phyloP scores from a whole-genome alignment of 129 eudicot species.

The Escallonia herrerae region DNA sequence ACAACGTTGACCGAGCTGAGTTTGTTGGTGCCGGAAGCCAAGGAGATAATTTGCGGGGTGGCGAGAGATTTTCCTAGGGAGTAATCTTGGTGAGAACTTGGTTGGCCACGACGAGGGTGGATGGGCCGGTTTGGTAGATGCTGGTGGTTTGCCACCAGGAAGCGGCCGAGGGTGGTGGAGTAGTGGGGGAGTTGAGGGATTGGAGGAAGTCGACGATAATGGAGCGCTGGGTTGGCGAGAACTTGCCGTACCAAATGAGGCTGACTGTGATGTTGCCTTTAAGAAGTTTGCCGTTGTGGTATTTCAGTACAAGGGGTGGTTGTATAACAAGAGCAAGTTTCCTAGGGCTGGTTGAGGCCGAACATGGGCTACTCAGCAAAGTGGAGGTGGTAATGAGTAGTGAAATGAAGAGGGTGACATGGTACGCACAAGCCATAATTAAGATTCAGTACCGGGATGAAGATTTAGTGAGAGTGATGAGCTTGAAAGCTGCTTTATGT shows the following conservation, averaged over 20 bases:
- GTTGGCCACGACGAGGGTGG: slow-evolving; percentile 39
- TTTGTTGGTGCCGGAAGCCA: slow-evolving; percentile 36
- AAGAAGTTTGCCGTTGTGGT: slow-evolving; percentile 65
- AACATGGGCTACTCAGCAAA: no score
- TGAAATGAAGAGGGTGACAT: no score
- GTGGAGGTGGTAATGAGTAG: no score
- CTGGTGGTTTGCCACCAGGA: slow-evolving; percentile 77
- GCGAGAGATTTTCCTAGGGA: slow-evolving; percentile 64
- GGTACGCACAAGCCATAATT: no score
- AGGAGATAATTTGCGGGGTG: slow-evolving; percentile 24
- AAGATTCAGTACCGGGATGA: no score
- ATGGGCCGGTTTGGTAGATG: slow-evolving; percentile 37
- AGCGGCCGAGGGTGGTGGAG: slow-evolving; percentile 61
- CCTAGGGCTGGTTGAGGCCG: no score
- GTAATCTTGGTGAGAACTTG: slow-evolving; percentile 39
- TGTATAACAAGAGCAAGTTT: slow-evolving; percentile 25
- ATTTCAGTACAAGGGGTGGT: slow-evolving; percentile 41
- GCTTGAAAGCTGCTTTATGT: no score
- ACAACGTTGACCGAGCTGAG: slow-evolving; percentile 35
- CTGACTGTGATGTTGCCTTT: slow-evolving; percentile 61
- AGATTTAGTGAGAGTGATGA: no score
- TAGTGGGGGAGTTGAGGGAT: slow-evolving; percentile 37
- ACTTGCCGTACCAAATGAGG: slow-evolving; percentile 79
- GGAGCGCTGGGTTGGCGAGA: slow-evolving; percentile 42
- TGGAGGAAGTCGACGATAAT: slow-evolving; percentile 48